Percentiles rank a stretch among this genome's conserved stretches.
Evolutionary conservation across 768 basidiomycete species (phyloP).

Genomic region (Clitopilus passeckerianus): DNA sequence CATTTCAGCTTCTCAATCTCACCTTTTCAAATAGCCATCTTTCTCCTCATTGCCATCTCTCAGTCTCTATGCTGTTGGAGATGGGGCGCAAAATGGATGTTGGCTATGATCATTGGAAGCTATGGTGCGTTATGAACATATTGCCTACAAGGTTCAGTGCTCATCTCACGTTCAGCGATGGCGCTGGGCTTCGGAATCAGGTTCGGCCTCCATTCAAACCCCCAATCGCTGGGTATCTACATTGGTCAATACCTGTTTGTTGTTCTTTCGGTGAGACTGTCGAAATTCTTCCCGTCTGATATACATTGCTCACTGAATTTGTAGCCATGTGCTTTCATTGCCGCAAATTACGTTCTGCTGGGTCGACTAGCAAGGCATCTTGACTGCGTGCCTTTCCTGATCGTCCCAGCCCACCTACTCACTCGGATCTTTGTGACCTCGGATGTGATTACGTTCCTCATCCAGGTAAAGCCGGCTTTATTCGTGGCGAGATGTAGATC

Average conservation of each 20-base stretch:
- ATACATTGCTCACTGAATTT: neutral
- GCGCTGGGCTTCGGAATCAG: constrained; percentile 51
- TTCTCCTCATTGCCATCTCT: constrained; percentile 33
- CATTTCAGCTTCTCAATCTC: neutral
- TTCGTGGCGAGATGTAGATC: neutral
- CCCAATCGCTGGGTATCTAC: constrained; percentile 47
- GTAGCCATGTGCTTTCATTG: constrained; percentile 73
- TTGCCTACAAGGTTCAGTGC: too few species aligned
- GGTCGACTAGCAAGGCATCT: constrained; percentile 54
- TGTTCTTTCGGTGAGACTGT: constrained; percentile 45
- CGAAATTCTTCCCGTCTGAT: too few species aligned
- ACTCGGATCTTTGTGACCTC: constrained; percentile 56
- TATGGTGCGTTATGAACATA: constrained; percentile 33
- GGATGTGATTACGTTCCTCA: constrained; percentile 62
- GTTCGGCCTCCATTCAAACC: constrained; percentile 48
- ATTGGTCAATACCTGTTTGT: constrained; percentile 57
- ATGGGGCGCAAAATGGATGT: constrained; percentile 54
- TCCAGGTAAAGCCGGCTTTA: constrained; percentile 45
- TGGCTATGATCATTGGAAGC: constrained; percentile 56
- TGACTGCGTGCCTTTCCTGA: constrained; percentile 38
- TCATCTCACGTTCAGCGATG: constrained; percentile 34
- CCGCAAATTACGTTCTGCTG: constrained; percentile 62
- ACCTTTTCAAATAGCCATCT: constrained; percentile 20
- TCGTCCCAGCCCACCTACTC: constrained; percentile 43
- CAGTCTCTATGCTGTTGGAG: constrained; percentile 38